Percentiles rank a stretch among this genome's conserved stretches.
Evolutionary conservation across 169 alveolate species (phyloP).

Genomic region (Plasmodium chabaudi): DNA sequence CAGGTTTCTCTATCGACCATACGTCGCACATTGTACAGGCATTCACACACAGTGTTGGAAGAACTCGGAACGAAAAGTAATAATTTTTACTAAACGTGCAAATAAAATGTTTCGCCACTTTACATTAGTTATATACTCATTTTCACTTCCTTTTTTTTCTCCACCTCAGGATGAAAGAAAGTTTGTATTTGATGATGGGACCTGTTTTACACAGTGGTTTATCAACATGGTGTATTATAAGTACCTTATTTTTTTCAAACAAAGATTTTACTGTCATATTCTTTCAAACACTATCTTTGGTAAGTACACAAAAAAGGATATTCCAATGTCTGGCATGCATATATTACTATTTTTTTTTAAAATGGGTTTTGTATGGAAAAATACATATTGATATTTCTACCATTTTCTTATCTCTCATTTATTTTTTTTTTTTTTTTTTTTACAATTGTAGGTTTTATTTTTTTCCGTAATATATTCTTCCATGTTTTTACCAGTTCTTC

Average conservation of each 20-base stretch:
- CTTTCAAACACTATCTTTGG: slow-evolving; percentile 88
- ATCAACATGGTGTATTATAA: slow-evolving; percentile 87
- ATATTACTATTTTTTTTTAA: too few species aligned
- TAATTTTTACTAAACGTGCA: not conserved
- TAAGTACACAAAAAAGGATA: not conserved
- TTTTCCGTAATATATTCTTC: slow-evolving; percentile 42
- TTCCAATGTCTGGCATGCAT: too few species aligned
- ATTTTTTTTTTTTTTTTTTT: slow-evolving; percentile 9
- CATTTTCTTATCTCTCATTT: not conserved
- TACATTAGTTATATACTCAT: not conserved
- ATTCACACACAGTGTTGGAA: slow-evolving; percentile 87
- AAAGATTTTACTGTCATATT: slow-evolving; percentile 84
- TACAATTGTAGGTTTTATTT: slow-evolving; percentile 29
- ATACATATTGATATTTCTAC: too few species aligned
- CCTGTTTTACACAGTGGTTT: slow-evolving; percentile 89
- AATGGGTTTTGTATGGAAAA: not conserved
- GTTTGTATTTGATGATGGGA: slow-evolving; percentile 86
- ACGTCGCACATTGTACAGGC: slow-evolving; percentile 89
- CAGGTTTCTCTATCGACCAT: slow-evolving; percentile 87
- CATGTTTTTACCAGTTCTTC: slow-evolving; percentile 58
- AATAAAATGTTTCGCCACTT: not conserved
- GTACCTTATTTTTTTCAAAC: slow-evolving; percentile 83
- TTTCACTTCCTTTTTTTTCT: not conserved
- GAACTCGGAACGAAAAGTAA: slow-evolving; percentile 80
- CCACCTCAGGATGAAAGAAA: slow-evolving; percentile 82